phyloP scores from a whole-genome alignment of 2,329 filamentous ascomycete genomes.

The Fusarium sp. region DNA sequence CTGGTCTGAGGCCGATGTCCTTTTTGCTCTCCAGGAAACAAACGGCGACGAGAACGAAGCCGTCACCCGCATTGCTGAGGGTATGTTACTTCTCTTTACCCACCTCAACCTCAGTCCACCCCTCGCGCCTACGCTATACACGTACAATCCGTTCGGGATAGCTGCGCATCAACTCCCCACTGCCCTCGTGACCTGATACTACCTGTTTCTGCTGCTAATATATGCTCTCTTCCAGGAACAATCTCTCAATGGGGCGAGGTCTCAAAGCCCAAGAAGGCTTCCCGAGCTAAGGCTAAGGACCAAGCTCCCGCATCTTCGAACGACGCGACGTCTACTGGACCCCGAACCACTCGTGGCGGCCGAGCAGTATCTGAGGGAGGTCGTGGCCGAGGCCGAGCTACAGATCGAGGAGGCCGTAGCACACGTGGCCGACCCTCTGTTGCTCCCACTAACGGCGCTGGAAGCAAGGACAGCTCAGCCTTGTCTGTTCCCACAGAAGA shows the following conservation, averaged over 20 bases:
- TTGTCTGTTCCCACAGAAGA: slow-evolving; percentile 76
- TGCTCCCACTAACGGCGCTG: slow-evolving; percentile 69
- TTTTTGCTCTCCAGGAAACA: slow-evolving; percentile 91
- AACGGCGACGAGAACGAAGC: slow-evolving; percentile 79
- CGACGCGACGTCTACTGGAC: slow-evolving; percentile 55
- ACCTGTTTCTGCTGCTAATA: slow-evolving; percentile 41
- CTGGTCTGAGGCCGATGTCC: slow-evolving; percentile 94
- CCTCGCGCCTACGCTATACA: slow-evolving; percentile 27
- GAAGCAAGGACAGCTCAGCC: slow-evolving; percentile 62
- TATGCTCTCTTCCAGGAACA: slow-evolving; percentile 62
- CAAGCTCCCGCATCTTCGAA: slow-evolving; percentile 60
- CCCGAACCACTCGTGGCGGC: slow-evolving; percentile 66
- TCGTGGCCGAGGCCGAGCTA: slow-evolving; percentile 69
- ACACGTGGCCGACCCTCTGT: slow-evolving; percentile 70
- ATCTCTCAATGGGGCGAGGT: slow-evolving; percentile 88
- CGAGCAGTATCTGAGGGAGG: slow-evolving; percentile 69
- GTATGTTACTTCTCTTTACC: slow-evolving; percentile 55
- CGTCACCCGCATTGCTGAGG: slow-evolving; percentile 82
- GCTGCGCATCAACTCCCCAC: slow-evolving; percentile 5
- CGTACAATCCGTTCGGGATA: slow-evolving; percentile 5
- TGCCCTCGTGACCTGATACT: neutral
- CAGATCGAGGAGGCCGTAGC: slow-evolving; percentile 69
- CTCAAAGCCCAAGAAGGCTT: slow-evolving; percentile 80
- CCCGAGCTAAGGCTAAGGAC: slow-evolving; percentile 78
- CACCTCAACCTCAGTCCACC: slow-evolving; percentile 15